phyloP scores from a whole-genome alignment of 352 stramenopile genomes.

The Detonula confervacea region DNA sequence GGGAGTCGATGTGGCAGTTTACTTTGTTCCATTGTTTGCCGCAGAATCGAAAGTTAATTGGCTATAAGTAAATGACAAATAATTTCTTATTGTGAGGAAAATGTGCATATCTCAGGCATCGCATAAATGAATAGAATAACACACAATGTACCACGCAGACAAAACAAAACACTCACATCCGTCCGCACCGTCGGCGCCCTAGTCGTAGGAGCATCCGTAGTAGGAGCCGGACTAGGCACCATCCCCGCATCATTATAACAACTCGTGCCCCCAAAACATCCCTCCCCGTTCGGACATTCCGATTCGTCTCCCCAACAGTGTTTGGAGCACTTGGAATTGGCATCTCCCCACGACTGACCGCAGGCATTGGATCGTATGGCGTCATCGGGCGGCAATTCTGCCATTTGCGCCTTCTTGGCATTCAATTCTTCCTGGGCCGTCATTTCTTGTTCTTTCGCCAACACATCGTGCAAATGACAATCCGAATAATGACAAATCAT shows the following conservation, averaged over 20 bases:
- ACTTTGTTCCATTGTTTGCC: neutral
- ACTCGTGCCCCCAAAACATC: slow-evolving; percentile 34
- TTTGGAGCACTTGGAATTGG: slow-evolving; percentile 8
- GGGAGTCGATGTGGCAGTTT: neutral
- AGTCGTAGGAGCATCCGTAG: slow-evolving; percentile 1
- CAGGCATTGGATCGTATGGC: slow-evolving; percentile 24
- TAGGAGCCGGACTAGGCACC: slow-evolving; percentile 10
- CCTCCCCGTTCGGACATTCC: slow-evolving; percentile 15
- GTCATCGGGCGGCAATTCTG: slow-evolving; percentile 12
- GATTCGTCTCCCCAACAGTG: slow-evolving; percentile 24
- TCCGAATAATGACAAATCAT: slow-evolving; percentile 33
- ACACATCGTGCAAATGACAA: slow-evolving; percentile 54
- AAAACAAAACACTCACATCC: neutral
- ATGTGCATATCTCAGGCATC: too few relatives aligned
- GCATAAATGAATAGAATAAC: too few relatives aligned
- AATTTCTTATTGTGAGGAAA: too few relatives aligned
- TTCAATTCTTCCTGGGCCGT: neutral
- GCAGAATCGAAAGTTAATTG: slow-evolving; percentile 3
- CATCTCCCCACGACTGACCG: slow-evolving; percentile 17
- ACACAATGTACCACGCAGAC: too few relatives aligned
- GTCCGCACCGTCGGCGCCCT: neutral
- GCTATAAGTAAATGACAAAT: too few relatives aligned
- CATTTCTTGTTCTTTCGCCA: slow-evolving; percentile 8
- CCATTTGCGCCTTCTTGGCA: neutral
- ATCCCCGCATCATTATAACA: slow-evolving; percentile 38